These are phyloP conservation scores for Alternaria novae-zelandiae DNA, from an alignment of 2,329 filamentous ascomycete species.

Conservation along the genomic window DNA sequence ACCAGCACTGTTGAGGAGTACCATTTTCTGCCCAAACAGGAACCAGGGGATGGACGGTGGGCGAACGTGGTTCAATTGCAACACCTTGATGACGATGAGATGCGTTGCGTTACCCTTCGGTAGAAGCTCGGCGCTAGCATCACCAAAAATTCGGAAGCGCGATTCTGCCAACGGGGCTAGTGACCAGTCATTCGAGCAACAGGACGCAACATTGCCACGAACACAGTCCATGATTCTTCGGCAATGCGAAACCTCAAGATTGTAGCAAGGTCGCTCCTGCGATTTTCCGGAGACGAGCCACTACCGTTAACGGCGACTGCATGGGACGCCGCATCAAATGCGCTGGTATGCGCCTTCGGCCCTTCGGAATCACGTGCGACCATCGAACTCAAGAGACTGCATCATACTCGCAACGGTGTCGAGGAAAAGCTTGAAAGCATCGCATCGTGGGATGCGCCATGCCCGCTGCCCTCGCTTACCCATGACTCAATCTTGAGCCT, in stretches of 20 bases:
- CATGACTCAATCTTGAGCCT: slow-evolving; percentile 79
- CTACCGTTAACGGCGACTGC: slow-evolving; percentile 75
- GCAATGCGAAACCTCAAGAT: slow-evolving; percentile 88
- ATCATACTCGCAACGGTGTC: slow-evolving; percentile 52
- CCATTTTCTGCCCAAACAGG: accelerated
- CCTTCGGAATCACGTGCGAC: slow-evolving; percentile 72
- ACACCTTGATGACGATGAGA: slow-evolving; percentile 8
- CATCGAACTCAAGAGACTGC: slow-evolving; percentile 72
- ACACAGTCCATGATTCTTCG: slow-evolving; percentile 11
- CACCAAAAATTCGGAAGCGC: slow-evolving; percentile 19
- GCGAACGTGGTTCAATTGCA: not conserved
- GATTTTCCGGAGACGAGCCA: slow-evolving; percentile 60
- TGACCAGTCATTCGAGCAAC: slow-evolving; percentile 2
- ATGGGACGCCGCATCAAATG: slow-evolving; percentile 83
- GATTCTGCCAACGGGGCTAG: not conserved
- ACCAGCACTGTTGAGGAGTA: not conserved
- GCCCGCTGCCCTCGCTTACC: slow-evolving; percentile 74
- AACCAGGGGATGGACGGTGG: not conserved
- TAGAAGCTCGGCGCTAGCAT: slow-evolving; percentile 33
- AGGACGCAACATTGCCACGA: slow-evolving; percentile 7
- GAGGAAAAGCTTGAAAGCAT: slow-evolving; percentile 57
- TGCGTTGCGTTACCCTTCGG: slow-evolving; percentile 21
- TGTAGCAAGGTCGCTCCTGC: slow-evolving; percentile 69
- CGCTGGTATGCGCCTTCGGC: slow-evolving; percentile 83
- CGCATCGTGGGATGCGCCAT: slow-evolving; percentile 88